Conservation (phyloP, 2,329 filamentous ascomycete species). For the Myrmaecium sp. region DNA sequence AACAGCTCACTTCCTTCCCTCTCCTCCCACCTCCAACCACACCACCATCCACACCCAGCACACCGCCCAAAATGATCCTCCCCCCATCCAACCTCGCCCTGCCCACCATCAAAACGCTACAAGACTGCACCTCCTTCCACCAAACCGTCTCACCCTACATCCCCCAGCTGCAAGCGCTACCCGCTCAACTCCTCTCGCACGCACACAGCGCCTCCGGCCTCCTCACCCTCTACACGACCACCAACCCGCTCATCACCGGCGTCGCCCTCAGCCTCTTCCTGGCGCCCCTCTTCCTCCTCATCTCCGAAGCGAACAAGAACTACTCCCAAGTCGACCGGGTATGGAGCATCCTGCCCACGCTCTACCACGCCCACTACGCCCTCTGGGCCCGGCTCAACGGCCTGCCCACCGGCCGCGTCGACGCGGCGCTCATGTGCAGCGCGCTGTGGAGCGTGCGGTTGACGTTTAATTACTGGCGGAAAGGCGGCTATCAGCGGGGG, state of each 20-base stretch:
- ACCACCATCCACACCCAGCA: background rate
- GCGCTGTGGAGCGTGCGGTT: constrained; percentile 69
- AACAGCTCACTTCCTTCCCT: too few relatives aligned
- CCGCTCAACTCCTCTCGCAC: constrained; percentile 32
- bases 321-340: constrained; percentile 91
- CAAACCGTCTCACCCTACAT: constrained; percentile 64
- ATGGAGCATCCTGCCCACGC: constrained; percentile 77
- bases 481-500: constrained; percentile 74
- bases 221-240: constrained; percentile 57
- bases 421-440: constrained; percentile 55
- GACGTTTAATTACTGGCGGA: constrained; percentile 95
- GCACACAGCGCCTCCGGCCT: constrained; percentile 45
- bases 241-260: constrained; percentile 69
- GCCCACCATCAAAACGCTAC: constrained; percentile 50
- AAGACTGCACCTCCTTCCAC: constrained; percentile 60
- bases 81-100: constrained; percentile 38
- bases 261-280: constrained; percentile 56
- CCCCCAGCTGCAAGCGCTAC: constrained; percentile 38
- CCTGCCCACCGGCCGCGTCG: constrained; percentile 51
- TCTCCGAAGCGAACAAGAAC: constrained; percentile 77
- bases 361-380: constrained; percentile 74
- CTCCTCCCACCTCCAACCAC: background rate
- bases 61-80: constrained; percentile 1
- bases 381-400: constrained; percentile 66
- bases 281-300: constrained; percentile 53